phyloP scores from a whole-genome alignment of 169 alveolate species.

The Plasmodium fragile region DNA sequence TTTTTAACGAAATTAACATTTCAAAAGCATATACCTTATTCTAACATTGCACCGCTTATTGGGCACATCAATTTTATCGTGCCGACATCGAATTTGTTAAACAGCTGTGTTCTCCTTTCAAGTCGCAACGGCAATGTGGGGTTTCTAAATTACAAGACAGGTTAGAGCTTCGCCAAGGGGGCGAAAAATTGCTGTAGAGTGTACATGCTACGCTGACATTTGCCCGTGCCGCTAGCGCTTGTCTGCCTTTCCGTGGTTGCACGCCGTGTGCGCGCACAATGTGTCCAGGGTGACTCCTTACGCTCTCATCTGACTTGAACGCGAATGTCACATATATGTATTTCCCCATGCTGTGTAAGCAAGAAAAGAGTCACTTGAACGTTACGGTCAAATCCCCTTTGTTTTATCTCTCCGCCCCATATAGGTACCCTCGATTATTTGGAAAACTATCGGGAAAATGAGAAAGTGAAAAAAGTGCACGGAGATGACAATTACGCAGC shows the following conservation, averaged over 20 bases:
- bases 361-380: not conserved
- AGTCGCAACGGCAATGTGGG: constrained; percentile 62
- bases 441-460: constrained; percentile 49
- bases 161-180: constrained; percentile 1
- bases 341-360: not conserved
- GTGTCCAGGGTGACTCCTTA: not conserved
- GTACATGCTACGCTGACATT: not conserved
- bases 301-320: not conserved
- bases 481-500: constrained; percentile 38
- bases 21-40: constrained; percentile 29
- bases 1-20: constrained; percentile 30
- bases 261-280: not conserved
- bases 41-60: constrained; percentile 42
- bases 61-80: constrained; percentile 69
- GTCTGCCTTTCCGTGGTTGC: too few species aligned
- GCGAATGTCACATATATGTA: not conserved
- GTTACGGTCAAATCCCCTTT: not conserved
- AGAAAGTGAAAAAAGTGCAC: constrained; percentile 42
- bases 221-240: not conserved
- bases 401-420: not conserved
- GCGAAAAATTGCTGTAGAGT: not conserved
- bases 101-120: constrained; percentile 42
- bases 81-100: constrained; percentile 37
- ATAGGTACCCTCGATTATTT: constrained; percentile 36
- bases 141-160: constrained; percentile 68